Percentiles rank a stretch among this genome's conserved stretches.
Evolutionary conservation across 1,284 basidiomycete genomes (phyloP).

Genomic region (Anthracocystis walkeri): DNA sequence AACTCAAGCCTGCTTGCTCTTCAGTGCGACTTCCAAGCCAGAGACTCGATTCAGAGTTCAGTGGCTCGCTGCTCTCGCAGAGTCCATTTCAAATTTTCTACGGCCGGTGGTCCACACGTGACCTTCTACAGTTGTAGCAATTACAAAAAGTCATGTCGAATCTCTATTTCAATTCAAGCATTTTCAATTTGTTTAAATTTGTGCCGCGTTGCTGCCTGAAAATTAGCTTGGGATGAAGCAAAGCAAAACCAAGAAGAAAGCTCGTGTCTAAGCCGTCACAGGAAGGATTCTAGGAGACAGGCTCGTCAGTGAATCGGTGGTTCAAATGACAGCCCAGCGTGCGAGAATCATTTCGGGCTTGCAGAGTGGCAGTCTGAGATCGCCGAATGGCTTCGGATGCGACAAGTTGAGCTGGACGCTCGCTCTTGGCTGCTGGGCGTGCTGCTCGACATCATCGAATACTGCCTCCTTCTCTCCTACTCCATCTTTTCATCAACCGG

Average conservation of each 20-base stretch:
- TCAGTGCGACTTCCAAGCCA: neutral
- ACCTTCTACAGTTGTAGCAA: neutral
- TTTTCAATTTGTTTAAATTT: constrained; percentile 7
- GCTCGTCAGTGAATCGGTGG: neutral
- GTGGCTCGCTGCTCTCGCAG: neutral
- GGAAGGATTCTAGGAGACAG: neutral
- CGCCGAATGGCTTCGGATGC: neutral
- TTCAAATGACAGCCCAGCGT: neutral
- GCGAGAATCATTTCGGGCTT: neutral
- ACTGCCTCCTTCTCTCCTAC: constrained; percentile 23
- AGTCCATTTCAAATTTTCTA: neutral
- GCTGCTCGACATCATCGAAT: constrained; percentile 13
- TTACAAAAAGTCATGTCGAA: neutral
- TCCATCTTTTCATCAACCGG: constrained; percentile 49
- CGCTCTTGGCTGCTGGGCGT: constrained; percentile 4
- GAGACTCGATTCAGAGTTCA: too few species aligned
- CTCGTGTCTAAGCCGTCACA: neutral
- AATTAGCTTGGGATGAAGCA: neutral
- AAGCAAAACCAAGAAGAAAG: neutral
- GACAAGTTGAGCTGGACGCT: neutral
- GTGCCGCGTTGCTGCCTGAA: constrained; percentile 18
- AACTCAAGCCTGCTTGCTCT: neutral
- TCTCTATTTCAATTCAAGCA: neutral
- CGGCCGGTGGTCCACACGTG: neutral
- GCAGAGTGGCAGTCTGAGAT: neutral